These are phyloP conservation scores for Mortierella sp. DNA, from an alignment of 371 early-diverging fungal species.

Conservation along the genomic window DNA sequence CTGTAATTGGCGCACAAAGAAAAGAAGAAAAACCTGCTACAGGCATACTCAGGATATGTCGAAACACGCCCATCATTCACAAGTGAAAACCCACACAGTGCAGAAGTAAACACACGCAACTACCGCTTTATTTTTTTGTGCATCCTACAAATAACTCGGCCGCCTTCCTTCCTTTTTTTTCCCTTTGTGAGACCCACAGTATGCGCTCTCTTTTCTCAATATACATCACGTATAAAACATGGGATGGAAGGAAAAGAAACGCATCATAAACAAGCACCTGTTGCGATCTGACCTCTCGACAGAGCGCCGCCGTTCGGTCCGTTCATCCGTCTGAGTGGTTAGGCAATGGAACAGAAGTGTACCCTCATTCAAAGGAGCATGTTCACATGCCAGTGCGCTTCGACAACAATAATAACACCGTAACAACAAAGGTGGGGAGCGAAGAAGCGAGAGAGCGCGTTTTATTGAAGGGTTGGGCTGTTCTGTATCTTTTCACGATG, in stretches of 20 bases:
- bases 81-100: background rate
- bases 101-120: background rate
- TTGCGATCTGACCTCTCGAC: too few species aligned
- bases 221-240: background rate
- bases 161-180: background rate
- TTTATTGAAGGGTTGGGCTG: background rate
- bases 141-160: background rate
- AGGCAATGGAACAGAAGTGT: background rate
- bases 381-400: constrained; percentile 12
- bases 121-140: constrained; percentile 13
- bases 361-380: background rate
- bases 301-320: background rate
- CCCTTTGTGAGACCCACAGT: constrained; percentile 8
- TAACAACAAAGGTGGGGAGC: background rate
- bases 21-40: background rate
- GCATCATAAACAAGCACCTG: background rate
- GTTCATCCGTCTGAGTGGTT: background rate
- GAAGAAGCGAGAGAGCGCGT: background rate
- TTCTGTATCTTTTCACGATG: background rate
- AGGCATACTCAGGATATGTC: background rate
- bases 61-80: background rate
- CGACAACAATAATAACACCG: background rate
- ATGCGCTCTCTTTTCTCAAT: background rate
- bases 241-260: background rate
- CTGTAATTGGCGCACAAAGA: background rate